Conservation (phyloP, 225 moss, liverwort and hornwort species). For the Bryoerythrophyllum caledonicum region DNA sequence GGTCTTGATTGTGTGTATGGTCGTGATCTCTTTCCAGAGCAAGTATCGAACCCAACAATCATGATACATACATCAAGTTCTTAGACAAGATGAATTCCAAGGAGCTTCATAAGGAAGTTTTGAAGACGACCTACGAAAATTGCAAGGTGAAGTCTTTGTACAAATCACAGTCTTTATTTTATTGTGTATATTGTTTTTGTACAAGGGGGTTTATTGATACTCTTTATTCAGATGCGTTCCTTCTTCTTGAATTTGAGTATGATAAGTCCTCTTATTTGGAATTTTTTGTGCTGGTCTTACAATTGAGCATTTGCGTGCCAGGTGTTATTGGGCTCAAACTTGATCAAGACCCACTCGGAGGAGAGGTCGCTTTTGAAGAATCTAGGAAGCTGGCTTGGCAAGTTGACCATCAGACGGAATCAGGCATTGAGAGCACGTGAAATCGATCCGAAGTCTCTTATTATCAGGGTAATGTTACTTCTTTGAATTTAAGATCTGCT, state of each 20-base stretch:
- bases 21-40: conserved; percentile 58
- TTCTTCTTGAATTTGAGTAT: not conserved
- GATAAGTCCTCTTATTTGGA: not conserved
- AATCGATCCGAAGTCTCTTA: conserved; percentile 94
- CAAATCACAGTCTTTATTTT: not conserved
- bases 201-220: not conserved
- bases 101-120: conserved; percentile 78
- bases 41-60: conserved; percentile 99
- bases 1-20: conserved; percentile 15
- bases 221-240: not conserved
- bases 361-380: conserved; percentile 96
- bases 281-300: conserved; percentile 9
- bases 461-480: conserved; percentile 59
- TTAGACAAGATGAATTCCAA: conserved; percentile 83
- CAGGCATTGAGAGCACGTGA: conserved; percentile 90
- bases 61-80: conserved; percentile 92
- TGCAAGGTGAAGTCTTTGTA: conserved; percentile 73
- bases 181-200: not conserved
- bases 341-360: conserved; percentile 92
- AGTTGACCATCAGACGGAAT: conserved; percentile 93
- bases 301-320: conserved; percentile 24
- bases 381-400: conserved; percentile 98
- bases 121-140: conserved; percentile 95
- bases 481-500: not conserved
- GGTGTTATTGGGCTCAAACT: conserved; percentile 87